phyloP scores from a whole-genome alignment of 352 stramenopile species.

The Elongisporangium undulatum region DNA sequence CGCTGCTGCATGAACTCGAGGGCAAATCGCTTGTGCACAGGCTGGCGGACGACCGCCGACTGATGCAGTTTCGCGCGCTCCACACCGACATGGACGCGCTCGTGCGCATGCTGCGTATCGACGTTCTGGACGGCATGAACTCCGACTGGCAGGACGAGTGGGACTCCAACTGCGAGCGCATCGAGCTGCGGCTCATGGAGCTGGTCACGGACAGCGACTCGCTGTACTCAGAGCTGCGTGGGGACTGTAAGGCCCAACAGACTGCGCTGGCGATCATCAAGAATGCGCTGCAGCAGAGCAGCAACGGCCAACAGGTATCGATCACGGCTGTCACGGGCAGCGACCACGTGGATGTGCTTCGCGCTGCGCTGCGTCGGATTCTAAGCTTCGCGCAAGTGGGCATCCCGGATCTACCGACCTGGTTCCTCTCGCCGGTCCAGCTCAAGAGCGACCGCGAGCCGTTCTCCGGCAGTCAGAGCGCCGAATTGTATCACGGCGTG shows the following conservation, averaged over 20 bases:
- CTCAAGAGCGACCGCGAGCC: constrained; percentile 18
- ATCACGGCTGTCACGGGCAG: constrained; percentile 9
- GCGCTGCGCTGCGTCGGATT: constrained; percentile 39
- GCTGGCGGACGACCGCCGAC: neutral
- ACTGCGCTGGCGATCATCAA: constrained; percentile 53
- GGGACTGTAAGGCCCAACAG: constrained; percentile 4
- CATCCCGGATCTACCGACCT: constrained; percentile 37
- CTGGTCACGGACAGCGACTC: constrained; percentile 8
- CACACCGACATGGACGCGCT: neutral
- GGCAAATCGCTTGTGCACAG: neutral
- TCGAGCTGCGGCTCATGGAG: neutral
- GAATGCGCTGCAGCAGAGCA: constrained; percentile 38
- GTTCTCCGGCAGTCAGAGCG: constrained; percentile 20
- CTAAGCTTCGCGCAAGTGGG: constrained; percentile 36
- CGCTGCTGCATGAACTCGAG: neutral
- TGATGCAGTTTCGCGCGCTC: neutral
- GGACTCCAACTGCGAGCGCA: neutral
- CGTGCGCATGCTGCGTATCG: neutral
- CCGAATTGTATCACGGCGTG: constrained; percentile 22
- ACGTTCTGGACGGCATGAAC: neutral
- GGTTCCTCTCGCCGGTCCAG: constrained; percentile 48
- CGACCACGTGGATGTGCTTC: constrained; percentile 37
- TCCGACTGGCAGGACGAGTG: neutral
- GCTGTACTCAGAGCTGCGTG: constrained; percentile 18
- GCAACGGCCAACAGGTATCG: constrained; percentile 6